These are phyloP conservation scores for Amanita brunnescens DNA, from an alignment of 768 basidiomycete genomes.

Conservation along the genomic window DNA sequence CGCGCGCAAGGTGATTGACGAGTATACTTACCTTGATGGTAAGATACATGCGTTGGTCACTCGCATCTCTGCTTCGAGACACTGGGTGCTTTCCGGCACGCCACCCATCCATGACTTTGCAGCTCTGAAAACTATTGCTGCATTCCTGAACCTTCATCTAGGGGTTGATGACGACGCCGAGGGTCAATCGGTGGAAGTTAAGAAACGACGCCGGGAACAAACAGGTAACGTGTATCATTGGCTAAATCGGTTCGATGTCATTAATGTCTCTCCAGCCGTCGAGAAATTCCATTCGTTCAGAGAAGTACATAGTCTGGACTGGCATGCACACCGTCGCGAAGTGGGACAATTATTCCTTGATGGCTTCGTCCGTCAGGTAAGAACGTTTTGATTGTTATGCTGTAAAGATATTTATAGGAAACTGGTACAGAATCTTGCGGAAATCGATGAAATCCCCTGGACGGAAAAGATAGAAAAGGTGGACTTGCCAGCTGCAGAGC, in stretches of 20 bases:
- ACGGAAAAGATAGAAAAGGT: conserved; percentile 54
- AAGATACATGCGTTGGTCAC: conserved; percentile 74
- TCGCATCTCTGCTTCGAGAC: conserved; percentile 63
- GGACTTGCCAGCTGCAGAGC: conserved; percentile 83
- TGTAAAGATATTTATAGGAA: conserved; percentile 8
- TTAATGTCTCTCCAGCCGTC: conserved; percentile 40
- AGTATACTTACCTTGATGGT: conserved; percentile 88
- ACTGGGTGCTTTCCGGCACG: conserved; percentile 96
- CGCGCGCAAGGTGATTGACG: conserved; percentile 82
- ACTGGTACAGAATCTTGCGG: conserved; percentile 70
- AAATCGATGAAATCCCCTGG: conserved; percentile 93
- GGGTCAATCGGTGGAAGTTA: conserved; percentile 63
- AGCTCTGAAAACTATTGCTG: conserved; percentile 83
- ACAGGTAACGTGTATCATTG: conserved; percentile 45
- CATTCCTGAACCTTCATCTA: conserved; percentile 83
- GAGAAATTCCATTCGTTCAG: conserved; percentile 97
- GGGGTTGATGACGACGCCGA: conserved; percentile 88
- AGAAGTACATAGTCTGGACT: conserved; percentile 84
- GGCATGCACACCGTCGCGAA: conserved; percentile 83
- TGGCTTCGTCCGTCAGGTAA: conserved; percentile 77
- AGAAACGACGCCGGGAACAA: conserved; percentile 75
- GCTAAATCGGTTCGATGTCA: not conserved
- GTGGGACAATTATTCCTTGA: conserved; percentile 78
- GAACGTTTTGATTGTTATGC: conserved; percentile 14
- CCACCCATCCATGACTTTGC: conserved; percentile 90